These are phyloP conservation scores for Cercospora zeae-maydis DNA, from an alignment of 2,329 filamentous ascomycete genomes.

Conservation along the genomic window DNA sequence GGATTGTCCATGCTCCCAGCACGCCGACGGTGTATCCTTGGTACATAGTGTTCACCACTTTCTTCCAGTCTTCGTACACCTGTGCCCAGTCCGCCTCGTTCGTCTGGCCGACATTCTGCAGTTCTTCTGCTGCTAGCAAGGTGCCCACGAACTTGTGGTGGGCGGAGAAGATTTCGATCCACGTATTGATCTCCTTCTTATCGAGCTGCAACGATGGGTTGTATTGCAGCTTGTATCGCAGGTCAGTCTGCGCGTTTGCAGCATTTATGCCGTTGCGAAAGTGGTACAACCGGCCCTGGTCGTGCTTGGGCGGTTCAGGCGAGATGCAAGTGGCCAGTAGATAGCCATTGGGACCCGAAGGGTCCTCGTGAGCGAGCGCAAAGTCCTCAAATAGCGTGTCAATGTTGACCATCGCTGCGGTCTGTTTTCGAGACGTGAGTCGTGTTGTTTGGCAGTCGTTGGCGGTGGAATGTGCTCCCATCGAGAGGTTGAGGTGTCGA, in stretches of 20 bases:
- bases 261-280: slow-evolving; percentile 70
- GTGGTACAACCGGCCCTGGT: slow-evolving; percentile 63
- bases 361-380: slow-evolving; percentile 59
- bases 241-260: slow-evolving; percentile 62
- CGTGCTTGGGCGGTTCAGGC: slow-evolving; percentile 61
- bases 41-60: slow-evolving; percentile 70
- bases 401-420: slow-evolving; percentile 14
- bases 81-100: slow-evolving; percentile 66
- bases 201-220: slow-evolving; percentile 45
- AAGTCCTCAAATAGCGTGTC: slow-evolving; percentile 72
- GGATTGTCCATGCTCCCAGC: slow-evolving; percentile 88
- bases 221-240: slow-evolving; percentile 68
- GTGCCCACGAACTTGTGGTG: slow-evolving; percentile 82
- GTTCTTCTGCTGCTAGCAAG: slow-evolving; percentile 63
- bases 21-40: slow-evolving; percentile 73
- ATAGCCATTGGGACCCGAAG: slow-evolving; percentile 67
- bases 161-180: slow-evolving; percentile 77
- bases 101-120: slow-evolving; percentile 42
- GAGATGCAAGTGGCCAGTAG: slow-evolving; percentile 70
- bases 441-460: neutral
- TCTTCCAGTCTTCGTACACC: slow-evolving; percentile 86
- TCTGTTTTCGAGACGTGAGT: neutral
- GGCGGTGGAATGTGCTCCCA: neutral
- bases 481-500: neutral
- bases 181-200: slow-evolving; percentile 66